phyloP scores from a whole-genome alignment of 768 basidiomycete genomes.

The Mycena haematopus region DNA sequence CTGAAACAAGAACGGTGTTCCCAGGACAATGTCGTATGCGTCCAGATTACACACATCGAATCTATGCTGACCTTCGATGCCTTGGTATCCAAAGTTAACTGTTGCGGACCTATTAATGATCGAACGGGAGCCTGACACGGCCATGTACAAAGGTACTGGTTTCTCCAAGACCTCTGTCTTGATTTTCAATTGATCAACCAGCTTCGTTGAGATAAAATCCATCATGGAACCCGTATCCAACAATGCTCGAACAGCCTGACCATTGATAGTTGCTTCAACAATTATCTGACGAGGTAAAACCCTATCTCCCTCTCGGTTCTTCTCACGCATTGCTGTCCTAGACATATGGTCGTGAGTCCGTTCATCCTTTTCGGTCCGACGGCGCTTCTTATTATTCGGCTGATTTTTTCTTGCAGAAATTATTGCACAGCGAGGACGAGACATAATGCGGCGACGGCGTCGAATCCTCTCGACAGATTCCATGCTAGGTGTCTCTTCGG shows the following conservation, averaged over 20 bases:
- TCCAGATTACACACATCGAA: not conserved
- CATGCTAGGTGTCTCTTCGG: conserved; percentile 3
- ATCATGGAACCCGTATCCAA: not conserved
- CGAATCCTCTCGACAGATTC: conserved; percentile 8
- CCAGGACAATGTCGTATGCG: not conserved
- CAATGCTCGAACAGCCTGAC: not conserved
- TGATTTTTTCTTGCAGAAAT: not conserved
- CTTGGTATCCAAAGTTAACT: not conserved
- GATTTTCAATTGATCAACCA: not conserved
- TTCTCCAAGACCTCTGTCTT: not conserved
- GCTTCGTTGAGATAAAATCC: not conserved
- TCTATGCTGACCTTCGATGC: not conserved
- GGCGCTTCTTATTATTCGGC: not conserved
- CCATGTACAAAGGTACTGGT: not conserved
- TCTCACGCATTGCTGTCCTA: conserved; percentile 6
- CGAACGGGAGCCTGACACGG: not conserved
- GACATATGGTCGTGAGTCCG: conserved; percentile 7
- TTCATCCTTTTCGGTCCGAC: not conserved
- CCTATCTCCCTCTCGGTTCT: conserved; percentile 13
- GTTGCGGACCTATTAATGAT: not conserved
- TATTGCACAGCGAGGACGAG: not conserved
- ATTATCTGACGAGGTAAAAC: not conserved
- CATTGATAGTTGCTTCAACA: not conserved
- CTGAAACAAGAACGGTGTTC: not conserved
- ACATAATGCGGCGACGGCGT: conserved; percentile 5